Evolutionary conservation across 2,329 filamentous ascomycete species (phyloP).

Genomic region (Calonectria multiphialidica): DNA sequence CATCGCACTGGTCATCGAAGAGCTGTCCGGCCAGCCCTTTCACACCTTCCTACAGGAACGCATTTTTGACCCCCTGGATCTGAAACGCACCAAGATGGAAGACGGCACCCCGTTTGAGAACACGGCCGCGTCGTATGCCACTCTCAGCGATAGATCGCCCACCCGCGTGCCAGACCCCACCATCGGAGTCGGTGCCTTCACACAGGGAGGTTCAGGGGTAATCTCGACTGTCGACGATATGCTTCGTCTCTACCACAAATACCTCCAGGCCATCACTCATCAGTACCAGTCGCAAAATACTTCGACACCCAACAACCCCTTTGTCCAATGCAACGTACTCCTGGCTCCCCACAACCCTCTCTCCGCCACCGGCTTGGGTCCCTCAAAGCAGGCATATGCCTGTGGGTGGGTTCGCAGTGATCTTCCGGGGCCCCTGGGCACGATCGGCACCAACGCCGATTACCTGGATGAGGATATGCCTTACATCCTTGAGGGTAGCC

Average conservation of each 20-base stretch:
- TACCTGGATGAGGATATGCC: background rate
- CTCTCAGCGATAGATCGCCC: background rate
- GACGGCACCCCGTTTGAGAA: background rate
- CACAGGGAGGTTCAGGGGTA: slow-evolving; percentile 3
- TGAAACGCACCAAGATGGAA: slow-evolving; percentile 3
- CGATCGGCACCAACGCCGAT: slow-evolving; percentile 4
- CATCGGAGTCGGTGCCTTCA: background rate
- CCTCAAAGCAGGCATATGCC: background rate
- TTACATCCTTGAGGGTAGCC: background rate
- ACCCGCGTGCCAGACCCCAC: background rate
- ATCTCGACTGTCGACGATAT: slow-evolving; percentile 10
- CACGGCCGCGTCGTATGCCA: background rate
- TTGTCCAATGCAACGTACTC: background rate
- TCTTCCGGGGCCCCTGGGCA: background rate
- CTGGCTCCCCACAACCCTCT: background rate
- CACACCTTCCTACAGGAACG: background rate
- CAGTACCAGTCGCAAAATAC: background rate
- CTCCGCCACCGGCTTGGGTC: background rate
- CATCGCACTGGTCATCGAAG: slow-evolving; percentile 6
- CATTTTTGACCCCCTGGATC: background rate
- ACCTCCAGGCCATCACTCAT: background rate
- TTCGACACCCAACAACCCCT: background rate
- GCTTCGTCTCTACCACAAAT: slow-evolving; percentile 3
- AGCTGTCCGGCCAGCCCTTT: background rate
- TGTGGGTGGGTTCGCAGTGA: background rate